A percentile compares a stretch with the other conserved stretches of the same genome.
phyloP scores from a whole-genome alignment of 345 rosid species.

The Eutrema japonicum region DNA sequence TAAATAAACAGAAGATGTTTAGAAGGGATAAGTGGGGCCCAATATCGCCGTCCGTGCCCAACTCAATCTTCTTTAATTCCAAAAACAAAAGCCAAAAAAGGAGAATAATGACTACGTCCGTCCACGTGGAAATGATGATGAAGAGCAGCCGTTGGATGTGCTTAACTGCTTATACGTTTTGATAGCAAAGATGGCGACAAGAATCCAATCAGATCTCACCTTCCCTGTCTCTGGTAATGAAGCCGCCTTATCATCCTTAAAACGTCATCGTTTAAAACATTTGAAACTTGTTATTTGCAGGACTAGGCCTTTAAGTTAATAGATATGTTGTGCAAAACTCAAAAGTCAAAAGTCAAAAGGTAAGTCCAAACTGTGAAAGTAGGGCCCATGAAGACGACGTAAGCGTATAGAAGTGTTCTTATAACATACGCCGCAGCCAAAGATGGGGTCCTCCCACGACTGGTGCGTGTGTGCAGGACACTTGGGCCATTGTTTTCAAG shows the following conservation, averaged over 20 bases:
- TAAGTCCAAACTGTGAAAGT: conserved; percentile 19
- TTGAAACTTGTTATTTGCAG: background rate
- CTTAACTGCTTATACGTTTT: conserved; percentile 21
- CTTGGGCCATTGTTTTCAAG: conserved; percentile 30
- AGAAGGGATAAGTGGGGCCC: conserved; percentile 15
- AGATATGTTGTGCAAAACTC: background rate
- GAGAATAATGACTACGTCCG: background rate
- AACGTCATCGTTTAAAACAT: conserved; percentile 10
- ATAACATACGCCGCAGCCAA: conserved; percentile 44
- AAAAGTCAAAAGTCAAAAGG: conserved; percentile 33
- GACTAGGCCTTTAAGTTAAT: conserved; percentile 8
- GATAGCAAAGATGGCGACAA: conserved; percentile 29
- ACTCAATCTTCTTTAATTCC: background rate
- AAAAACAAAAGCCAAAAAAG: background rate
- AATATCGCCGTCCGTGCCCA: conserved; percentile 18
- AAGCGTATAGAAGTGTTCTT: conserved; percentile 28
- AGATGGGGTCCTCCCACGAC: conserved; percentile 23
- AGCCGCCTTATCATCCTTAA: conserved; percentile 33
- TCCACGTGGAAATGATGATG: conserved; percentile 11
- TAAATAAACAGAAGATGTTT: background rate
- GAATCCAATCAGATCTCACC: conserved; percentile 25
- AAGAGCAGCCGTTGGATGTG: conserved; percentile 15
- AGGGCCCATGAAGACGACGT: conserved; percentile 22
- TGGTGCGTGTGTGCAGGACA: conserved; percentile 36
- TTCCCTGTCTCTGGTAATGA: conserved; percentile 34